Percentiles rank a stretch among this genome's conserved stretches.
phyloP scores from a whole-genome alignment of 148 eudicot genomes.

The Arctostaphylos glauca region DNA sequence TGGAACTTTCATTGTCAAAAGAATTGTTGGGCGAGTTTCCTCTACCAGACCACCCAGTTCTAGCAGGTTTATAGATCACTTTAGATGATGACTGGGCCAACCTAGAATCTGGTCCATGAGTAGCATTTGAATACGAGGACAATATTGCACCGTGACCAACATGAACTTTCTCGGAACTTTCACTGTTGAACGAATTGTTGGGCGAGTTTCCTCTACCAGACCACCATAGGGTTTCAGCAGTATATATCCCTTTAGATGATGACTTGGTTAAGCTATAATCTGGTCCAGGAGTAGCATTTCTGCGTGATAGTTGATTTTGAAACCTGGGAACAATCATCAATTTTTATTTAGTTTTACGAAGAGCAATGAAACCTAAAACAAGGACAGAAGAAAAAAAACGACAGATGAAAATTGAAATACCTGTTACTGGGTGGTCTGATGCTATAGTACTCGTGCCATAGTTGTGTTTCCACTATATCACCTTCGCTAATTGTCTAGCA shows the following conservation, averaged over 20 bases:
- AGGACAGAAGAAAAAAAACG: no score
- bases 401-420: no score
- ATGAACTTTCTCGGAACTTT: neutral
- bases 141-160: neutral
- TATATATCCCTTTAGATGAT: neutral
- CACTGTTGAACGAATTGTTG: neutral
- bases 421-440: neutral
- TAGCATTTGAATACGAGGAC: neutral
- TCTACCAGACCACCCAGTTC: neutral
- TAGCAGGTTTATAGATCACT: neutral
- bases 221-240: no score
- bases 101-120: neutral
- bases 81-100: neutral
- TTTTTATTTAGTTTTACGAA: no score
- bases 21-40: neutral
- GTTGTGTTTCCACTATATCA: conserved; percentile 13
- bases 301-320: neutral
- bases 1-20: neutral
- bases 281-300: neutral
- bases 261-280: neutral
- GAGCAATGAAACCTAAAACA: no score
- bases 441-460: conserved; percentile 22
- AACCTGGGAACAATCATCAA: neutral
- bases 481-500: conserved; percentile 13
- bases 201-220: no score